phyloP scores from a whole-genome alignment of 371 early-diverging fungal species.

The Funneliformis caledonium region DNA sequence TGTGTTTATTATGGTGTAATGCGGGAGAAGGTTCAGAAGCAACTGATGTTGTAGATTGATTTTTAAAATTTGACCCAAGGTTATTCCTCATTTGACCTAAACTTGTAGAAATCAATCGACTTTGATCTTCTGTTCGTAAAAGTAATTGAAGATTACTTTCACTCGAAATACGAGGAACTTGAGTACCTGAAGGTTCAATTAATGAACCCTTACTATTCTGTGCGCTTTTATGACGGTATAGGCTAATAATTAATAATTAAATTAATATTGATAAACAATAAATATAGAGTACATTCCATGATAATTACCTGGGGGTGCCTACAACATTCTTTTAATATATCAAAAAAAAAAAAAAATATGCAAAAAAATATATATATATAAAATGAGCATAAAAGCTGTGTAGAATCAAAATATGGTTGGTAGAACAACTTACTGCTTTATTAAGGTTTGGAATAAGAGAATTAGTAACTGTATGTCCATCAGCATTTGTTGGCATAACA shows the following conservation, averaged over 20 bases:
- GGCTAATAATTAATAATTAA: background rate
- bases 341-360: background rate
- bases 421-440: background rate
- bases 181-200: background rate
- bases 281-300: background rate
- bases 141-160: slow-evolving; percentile 16
- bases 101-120: slow-evolving; percentile 16
- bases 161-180: slow-evolving; percentile 3
- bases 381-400: background rate
- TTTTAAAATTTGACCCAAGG: background rate
- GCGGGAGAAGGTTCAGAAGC: background rate
- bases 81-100: background rate
- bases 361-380: background rate
- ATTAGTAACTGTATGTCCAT: slow-evolving; percentile 2
- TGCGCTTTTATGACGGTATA: slow-evolving; percentile 21
- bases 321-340: slow-evolving; percentile 7
- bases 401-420: no score
- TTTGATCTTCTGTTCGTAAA: slow-evolving; percentile 1
- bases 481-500: slow-evolving; percentile 53
- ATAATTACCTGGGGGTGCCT: slow-evolving; percentile 9
- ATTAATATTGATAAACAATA: background rate
- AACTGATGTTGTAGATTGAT: background rate
- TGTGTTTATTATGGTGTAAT: background rate
- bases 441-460: background rate
- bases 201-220: slow-evolving; percentile 28